Percentiles rank a stretch among this genome's conserved stretches.
These are phyloP conservation scores for Scheffersomyces segobiensis DNA, from an alignment of 1,139 yeast species.

Conservation along the genomic window DNA sequence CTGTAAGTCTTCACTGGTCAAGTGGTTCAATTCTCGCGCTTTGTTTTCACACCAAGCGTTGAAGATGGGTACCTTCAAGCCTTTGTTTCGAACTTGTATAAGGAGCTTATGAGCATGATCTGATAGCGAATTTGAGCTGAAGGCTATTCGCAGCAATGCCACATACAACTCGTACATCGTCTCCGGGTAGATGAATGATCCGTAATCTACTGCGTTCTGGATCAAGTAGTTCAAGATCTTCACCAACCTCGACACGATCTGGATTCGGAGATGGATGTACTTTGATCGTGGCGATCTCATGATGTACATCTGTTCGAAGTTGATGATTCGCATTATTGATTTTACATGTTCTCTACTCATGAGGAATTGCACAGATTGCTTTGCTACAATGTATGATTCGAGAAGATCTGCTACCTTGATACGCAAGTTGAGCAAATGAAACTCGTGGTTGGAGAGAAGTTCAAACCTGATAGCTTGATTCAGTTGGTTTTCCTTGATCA, in stretches of 20 bases:
- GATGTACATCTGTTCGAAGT: slow-evolving; percentile 52
- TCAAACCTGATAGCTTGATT: slow-evolving; percentile 13
- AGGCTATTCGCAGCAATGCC: slow-evolving; percentile 57
- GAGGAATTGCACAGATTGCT: slow-evolving; percentile 30
- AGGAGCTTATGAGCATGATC: slow-evolving; percentile 37
- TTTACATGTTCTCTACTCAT: slow-evolving; percentile 41
- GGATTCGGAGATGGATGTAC: slow-evolving; percentile 39
- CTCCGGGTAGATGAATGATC: slow-evolving; percentile 39
- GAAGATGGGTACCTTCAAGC: slow-evolving; percentile 29
- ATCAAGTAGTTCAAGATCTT: slow-evolving; percentile 35
- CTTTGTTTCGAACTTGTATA: slow-evolving; percentile 25
- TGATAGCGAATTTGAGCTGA: slow-evolving; percentile 46
- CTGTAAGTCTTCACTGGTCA: slow-evolving; percentile 14
- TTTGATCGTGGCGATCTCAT: slow-evolving; percentile 49
- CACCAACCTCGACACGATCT: slow-evolving; percentile 41
- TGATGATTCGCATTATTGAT: slow-evolving; percentile 46
- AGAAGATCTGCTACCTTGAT: slow-evolving; percentile 44
- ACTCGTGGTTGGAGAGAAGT: slow-evolving; percentile 39
- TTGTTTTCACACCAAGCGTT: slow-evolving; percentile 43
- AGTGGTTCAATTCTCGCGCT: slow-evolving; percentile 43
- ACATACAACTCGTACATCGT: slow-evolving; percentile 51
- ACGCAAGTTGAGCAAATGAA: slow-evolving; percentile 40
- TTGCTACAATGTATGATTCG: slow-evolving; percentile 41
- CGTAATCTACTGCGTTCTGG: slow-evolving; percentile 30
- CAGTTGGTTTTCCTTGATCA: slow-evolving; percentile 7